Percentiles rank a stretch among this genome's conserved stretches.
phyloP scores from a whole-genome alignment of 108 stramenopile genomes.

The Discostella stelligeroides region DNA sequence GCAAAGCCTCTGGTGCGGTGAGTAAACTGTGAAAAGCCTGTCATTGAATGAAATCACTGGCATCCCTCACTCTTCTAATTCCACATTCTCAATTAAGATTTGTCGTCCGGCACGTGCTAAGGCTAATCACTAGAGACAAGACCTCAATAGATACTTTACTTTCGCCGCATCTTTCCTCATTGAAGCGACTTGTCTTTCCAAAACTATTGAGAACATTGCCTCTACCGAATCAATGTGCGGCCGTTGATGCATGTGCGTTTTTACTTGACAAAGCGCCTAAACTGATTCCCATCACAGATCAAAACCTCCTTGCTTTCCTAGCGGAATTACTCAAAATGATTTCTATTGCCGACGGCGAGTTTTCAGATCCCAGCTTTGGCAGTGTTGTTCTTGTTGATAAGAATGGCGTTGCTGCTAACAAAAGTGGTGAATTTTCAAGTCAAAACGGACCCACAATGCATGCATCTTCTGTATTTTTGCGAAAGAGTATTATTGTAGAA shows the following conservation, averaged over 20 bases:
- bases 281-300: conserved; percentile 64
- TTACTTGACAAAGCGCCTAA: conserved; percentile 62
- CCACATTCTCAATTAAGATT: conserved; percentile 39
- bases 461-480: conserved; percentile 67
- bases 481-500: conserved; percentile 57
- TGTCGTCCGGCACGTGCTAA: conserved; percentile 60
- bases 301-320: conserved; percentile 72
- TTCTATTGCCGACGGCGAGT: conserved; percentile 88
- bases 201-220: conserved; percentile 69
- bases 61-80: neutral
- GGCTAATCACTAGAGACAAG: conserved; percentile 35
- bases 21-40: conserved; percentile 9
- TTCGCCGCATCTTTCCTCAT: conserved; percentile 27
- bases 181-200: conserved; percentile 75
- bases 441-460: conserved; percentile 29
- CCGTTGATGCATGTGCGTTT: conserved; percentile 69
- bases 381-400: conserved; percentile 74
- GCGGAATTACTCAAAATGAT: conserved; percentile 84
- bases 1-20: conserved; percentile 72
- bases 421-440: conserved; percentile 29
- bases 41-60: neutral
- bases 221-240: conserved; percentile 79
- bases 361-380: conserved; percentile 61
- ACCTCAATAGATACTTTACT: conserved; percentile 26
- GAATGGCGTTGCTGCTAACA: conserved; percentile 68